These are phyloP conservation scores for Aspergillus quadricinctus DNA, from an alignment of 2,329 filamentous ascomycete species.

Conservation along the genomic window DNA sequence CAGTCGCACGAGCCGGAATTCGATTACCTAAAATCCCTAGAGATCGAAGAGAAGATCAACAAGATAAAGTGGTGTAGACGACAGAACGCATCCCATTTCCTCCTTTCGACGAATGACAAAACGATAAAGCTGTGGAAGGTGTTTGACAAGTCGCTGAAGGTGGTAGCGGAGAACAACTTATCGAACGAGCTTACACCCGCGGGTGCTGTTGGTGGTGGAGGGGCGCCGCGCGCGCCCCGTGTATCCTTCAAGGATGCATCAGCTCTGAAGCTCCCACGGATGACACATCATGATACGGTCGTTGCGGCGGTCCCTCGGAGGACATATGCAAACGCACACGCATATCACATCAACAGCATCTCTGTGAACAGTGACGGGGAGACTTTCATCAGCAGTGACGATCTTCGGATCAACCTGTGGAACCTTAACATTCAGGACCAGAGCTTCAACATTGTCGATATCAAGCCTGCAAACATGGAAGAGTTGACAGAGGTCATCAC, in stretches of 20 bases:
- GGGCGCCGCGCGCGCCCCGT: slow-evolving; percentile 67
- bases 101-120: slow-evolving; percentile 98
- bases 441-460: slow-evolving; percentile 99
- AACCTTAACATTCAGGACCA: slow-evolving; percentile 99
- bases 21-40: slow-evolving; percentile 97
- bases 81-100: slow-evolving; percentile 97
- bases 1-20: slow-evolving; percentile 99
- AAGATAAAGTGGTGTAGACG: slow-evolving; percentile 99
- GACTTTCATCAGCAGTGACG: slow-evolving; percentile 98
- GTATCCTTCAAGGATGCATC: slow-evolving; percentile 73
- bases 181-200: slow-evolving; percentile 87
- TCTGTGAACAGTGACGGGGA: slow-evolving; percentile 99
- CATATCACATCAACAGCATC: slow-evolving; percentile 99
- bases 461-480: slow-evolving; percentile 99
- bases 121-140: slow-evolving; percentile 99
- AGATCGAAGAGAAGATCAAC: slow-evolving; percentile 99
- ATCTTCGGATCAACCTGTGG: slow-evolving; percentile 96
- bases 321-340: slow-evolving; percentile 96
- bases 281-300: slow-evolving; percentile 97
- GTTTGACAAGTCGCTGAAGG: slow-evolving; percentile 98
- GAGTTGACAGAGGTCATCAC: slow-evolving; percentile 98
- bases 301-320: slow-evolving; percentile 92
- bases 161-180: slow-evolving; percentile 97
- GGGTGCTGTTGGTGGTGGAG: slow-evolving; percentile 67
- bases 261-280: slow-evolving; percentile 86